Conservation (phyloP, 2,329 filamentous ascomycete genomes). For the Ophiostoma sp. region DNA sequence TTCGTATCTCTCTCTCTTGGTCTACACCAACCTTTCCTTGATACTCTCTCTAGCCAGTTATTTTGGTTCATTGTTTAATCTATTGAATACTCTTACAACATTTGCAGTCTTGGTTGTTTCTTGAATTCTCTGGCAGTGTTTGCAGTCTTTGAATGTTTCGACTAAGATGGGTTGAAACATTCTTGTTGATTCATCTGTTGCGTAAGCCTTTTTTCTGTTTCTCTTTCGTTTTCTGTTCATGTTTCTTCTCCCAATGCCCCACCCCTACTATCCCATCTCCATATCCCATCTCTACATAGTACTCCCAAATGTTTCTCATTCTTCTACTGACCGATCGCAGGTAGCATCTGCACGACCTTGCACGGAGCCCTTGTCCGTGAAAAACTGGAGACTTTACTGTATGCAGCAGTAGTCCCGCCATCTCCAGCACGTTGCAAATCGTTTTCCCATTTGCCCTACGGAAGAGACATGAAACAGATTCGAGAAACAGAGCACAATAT, state of each 20-base stretch:
- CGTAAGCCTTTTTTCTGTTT: background rate
- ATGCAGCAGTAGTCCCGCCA: no score
- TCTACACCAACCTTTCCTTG: slow-evolving; percentile 17
- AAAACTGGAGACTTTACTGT: background rate
- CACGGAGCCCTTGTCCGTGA: background rate
- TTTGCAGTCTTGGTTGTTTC: background rate
- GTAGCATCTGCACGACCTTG: background rate
- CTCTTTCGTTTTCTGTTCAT: background rate
- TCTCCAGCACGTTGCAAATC: background rate
- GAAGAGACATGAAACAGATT: slow-evolving; percentile 6
- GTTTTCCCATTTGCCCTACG: background rate
- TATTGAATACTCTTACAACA: background rate
- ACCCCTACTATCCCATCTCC: no score
- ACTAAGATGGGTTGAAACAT: background rate
- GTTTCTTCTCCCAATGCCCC: background rate
- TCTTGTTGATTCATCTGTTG: background rate
- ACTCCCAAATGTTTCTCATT: background rate
- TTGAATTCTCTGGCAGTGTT: background rate
- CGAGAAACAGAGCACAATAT: background rate
- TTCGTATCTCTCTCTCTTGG: slow-evolving; percentile 21
- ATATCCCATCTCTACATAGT: no score
- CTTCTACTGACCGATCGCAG: background rate
- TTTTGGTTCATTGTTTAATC: slow-evolving; percentile 9
- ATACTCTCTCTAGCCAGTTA: slow-evolving; percentile 23
- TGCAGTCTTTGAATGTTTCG: background rate